Conservation (phyloP, 225 moss, liverwort and hornwort species). For the Pseudisothecium myosuroides region DNA sequence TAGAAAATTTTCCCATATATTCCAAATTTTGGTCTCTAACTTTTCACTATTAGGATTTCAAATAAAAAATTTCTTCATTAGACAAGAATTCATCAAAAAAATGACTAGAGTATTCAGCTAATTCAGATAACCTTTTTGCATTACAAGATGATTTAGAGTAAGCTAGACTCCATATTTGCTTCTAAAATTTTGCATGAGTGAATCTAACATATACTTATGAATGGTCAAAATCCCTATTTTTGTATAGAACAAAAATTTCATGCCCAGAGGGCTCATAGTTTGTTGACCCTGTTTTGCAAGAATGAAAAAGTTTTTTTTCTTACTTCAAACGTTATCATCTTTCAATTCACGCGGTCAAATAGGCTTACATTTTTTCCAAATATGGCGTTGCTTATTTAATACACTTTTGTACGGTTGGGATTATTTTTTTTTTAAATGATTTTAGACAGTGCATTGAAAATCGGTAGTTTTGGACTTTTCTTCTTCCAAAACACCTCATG, state of each 20-base stretch:
- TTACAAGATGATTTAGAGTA: background rate
- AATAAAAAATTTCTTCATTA: background rate
- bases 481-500: fast-evolving
- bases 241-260: background rate
- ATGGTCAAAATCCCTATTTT: background rate
- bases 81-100: background rate
- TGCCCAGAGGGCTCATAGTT: background rate
- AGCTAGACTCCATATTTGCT: background rate
- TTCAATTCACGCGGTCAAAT: background rate
- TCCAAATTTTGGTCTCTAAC: background rate
- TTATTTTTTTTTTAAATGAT: no score
- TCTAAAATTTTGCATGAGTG: background rate
- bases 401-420: background rate
- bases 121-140: background rate
- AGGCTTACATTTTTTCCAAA: background rate
- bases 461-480: background rate
- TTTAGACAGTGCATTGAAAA: background rate
- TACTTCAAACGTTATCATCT: background rate
- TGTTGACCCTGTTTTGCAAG: fast-evolving
- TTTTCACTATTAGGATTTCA: fast-evolving
- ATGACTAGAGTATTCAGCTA: no score
- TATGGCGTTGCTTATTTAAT: background rate
- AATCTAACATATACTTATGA: background rate
- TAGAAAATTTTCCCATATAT: background rate
- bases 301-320: background rate